A percentile compares a stretch with the other conserved stretches of the same genome.
Evolutionary conservation across 352 stramenopile genomes (phyloP).

Genomic region (Paralagenidium karlingii): DNA sequence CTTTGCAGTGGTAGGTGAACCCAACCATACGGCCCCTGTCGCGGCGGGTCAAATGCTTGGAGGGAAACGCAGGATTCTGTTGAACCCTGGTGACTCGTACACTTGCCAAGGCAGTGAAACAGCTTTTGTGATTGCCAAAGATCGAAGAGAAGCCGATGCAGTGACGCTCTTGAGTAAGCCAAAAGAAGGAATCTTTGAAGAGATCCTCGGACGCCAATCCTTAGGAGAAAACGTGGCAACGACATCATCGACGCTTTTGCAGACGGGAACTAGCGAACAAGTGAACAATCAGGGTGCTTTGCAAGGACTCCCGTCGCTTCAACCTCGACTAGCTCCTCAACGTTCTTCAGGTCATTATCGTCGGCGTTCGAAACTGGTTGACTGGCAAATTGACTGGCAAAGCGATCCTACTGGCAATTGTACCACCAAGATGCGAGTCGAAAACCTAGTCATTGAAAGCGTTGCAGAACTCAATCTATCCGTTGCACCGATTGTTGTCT

Average conservation of each 20-base stretch:
- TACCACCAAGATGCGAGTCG: constrained; percentile 6
- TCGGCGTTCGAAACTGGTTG: neutral
- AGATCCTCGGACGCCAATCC: too few relatives aligned
- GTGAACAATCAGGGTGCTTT: too few relatives aligned
- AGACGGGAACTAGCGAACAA: too few relatives aligned
- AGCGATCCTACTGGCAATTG: too few relatives aligned
- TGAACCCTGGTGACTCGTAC: constrained; percentile 75
- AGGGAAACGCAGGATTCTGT: too few relatives aligned
- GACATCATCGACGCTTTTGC: neutral
- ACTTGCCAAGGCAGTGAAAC: constrained; percentile 48
- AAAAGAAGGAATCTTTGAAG: too few relatives aligned
- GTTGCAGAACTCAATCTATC: constrained; percentile 32
- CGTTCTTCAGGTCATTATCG: too few relatives aligned
- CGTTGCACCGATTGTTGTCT: constrained; percentile 54
- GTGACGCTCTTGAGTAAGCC: constrained; percentile 21
- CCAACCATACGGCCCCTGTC: too few relatives aligned
- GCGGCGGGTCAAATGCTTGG: constrained; percentile 3
- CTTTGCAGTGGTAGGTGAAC: constrained; percentile 44
- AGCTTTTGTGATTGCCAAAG: constrained; percentile 64
- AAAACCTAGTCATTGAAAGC: constrained; percentile 41
- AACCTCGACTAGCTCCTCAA: neutral
- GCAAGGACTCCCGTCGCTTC: neutral
- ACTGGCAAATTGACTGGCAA: neutral
- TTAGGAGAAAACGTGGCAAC: too few relatives aligned
- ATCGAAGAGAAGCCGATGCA: constrained; percentile 30